Evolutionary conservation across 2,329 filamentous ascomycete genomes (phyloP).

Genomic region (Aspergillus sp.): DNA sequence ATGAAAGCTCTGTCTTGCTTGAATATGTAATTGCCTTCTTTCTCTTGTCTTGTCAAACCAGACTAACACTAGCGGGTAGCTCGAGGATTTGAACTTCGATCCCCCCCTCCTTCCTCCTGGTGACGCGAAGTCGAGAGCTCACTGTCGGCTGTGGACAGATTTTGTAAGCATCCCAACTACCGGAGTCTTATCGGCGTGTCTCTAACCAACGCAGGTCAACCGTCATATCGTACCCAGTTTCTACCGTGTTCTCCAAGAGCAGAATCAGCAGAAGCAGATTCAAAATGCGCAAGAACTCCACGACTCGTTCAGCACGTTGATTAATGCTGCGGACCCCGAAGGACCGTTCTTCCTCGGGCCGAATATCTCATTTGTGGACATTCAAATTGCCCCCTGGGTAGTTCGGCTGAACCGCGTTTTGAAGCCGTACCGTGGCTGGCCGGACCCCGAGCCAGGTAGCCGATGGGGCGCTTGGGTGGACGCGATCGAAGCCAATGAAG

Average conservation of each 20-base stretch:
- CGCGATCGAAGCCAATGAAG: conserved; percentile 64
- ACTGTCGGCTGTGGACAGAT: conserved; percentile 76
- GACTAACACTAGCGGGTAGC: conserved; percentile 40
- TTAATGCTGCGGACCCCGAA: conserved; percentile 55
- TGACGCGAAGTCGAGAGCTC: conserved; percentile 66
- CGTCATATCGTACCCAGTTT: conserved; percentile 73
- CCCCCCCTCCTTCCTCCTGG: conserved; percentile 63
- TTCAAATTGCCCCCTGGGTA: conserved; percentile 75
- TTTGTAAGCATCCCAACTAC: conserved; percentile 55
- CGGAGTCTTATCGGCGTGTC: conserved; percentile 10
- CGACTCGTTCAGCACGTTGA: conserved; percentile 62
- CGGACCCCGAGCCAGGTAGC: conserved; percentile 60
- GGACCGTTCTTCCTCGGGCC: conserved; percentile 70
- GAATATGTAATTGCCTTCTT: conserved; percentile 66
- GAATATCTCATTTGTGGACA: conserved; percentile 65
- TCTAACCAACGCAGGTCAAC: conserved; percentile 60
- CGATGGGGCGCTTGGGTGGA: conserved; percentile 70
- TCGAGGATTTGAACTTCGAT: conserved; percentile 69
- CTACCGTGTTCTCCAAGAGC: conserved; percentile 69
- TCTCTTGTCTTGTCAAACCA: background rate
- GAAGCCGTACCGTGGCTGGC: conserved; percentile 65
- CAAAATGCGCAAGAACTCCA: conserved; percentile 62
- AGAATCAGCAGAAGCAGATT: conserved; percentile 59
- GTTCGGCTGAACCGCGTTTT: conserved; percentile 67
- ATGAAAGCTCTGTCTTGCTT: conserved; percentile 78